phyloP scores from a whole-genome alignment of 1,139 yeast species.

The Protomyces arabidopsidicola region DNA sequence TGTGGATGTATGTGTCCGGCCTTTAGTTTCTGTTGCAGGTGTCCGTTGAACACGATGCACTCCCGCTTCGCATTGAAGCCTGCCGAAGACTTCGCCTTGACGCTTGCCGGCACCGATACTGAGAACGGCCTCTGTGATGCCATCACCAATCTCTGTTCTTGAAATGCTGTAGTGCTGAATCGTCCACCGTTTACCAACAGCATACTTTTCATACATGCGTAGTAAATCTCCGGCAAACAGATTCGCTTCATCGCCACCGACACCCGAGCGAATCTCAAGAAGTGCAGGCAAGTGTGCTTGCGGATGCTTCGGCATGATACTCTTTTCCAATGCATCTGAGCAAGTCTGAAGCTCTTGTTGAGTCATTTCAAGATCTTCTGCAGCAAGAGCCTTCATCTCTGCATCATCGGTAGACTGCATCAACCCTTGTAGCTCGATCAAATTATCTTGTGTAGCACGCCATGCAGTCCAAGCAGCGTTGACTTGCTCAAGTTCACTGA shows the following conservation, averaged over 20 bases:
- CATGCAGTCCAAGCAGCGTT: constrained; percentile 7
- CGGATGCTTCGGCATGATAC: constrained; percentile 69
- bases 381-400: constrained; percentile 14
- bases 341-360: constrained; percentile 33
- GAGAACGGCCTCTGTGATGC: constrained; percentile 72
- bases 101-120: constrained; percentile 56
- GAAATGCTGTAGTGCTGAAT: constrained; percentile 51
- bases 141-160: constrained; percentile 48
- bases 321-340: constrained; percentile 48
- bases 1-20: constrained; percentile 91
- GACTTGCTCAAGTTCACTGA: neutral
- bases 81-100: constrained; percentile 58
- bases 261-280: constrained; percentile 86
- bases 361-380: constrained; percentile 9
- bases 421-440: neutral
- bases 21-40: constrained; percentile 89
- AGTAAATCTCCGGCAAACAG: constrained; percentile 75
- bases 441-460: neutral
- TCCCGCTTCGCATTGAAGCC: constrained; percentile 81
- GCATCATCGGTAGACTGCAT: constrained; percentile 7
- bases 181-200: constrained; percentile 64
- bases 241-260: constrained; percentile 93
- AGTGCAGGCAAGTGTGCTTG: constrained; percentile 75
- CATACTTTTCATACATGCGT: constrained; percentile 73
- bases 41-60: constrained; percentile 94